Percentiles rank a stretch among this genome's conserved stretches.
phyloP scores from a whole-genome alignment of 805 yeast species.

The Metschnikowia cubensis region DNA sequence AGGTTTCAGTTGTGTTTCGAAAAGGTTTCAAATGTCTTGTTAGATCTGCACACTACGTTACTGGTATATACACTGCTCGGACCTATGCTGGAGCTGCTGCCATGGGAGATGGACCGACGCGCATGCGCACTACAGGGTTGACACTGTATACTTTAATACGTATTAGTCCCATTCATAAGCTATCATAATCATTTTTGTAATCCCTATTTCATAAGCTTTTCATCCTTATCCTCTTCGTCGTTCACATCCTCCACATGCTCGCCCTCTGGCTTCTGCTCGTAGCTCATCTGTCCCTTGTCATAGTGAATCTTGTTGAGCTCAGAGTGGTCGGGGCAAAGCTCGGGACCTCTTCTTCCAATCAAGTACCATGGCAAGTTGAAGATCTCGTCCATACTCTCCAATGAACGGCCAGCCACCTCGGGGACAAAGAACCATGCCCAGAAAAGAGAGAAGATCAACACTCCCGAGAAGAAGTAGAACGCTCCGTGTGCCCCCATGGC shows the following conservation, averaged over 20 bases:
- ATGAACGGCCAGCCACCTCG: slow-evolving; percentile 47
- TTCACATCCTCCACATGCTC: slow-evolving; percentile 7
- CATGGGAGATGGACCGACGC: too few relatives aligned
- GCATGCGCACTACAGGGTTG: neutral
- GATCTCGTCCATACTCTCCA: slow-evolving; percentile 50
- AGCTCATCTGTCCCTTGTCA: slow-evolving; percentile 1
- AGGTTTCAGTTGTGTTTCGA: too few relatives aligned
- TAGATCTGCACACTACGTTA: too few relatives aligned
- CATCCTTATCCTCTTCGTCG: slow-evolving; percentile 9
- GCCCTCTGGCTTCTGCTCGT: slow-evolving; percentile 6
- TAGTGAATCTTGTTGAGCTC: slow-evolving; percentile 30
- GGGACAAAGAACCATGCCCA: slow-evolving; percentile 51
- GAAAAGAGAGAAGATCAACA: slow-evolving; percentile 37
- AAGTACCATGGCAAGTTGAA: slow-evolving; percentile 56
- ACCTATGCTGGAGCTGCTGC: too few relatives aligned
- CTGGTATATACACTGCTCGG: too few relatives aligned
- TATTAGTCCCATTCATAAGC: too few relatives aligned
- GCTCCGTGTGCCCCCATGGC: slow-evolving; percentile 47
- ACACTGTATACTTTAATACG: too few relatives aligned
- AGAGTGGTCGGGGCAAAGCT: slow-evolving; percentile 49
- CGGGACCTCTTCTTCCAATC: slow-evolving; percentile 52
- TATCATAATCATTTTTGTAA: neutral
- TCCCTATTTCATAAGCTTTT: slow-evolving; percentile 6
- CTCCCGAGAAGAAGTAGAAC: slow-evolving; percentile 47
- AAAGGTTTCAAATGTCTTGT: too few relatives aligned